These are phyloP conservation scores for Parafenestella ontariensis DNA, from an alignment of 2,329 filamentous ascomycete species.

Conservation along the genomic window DNA sequence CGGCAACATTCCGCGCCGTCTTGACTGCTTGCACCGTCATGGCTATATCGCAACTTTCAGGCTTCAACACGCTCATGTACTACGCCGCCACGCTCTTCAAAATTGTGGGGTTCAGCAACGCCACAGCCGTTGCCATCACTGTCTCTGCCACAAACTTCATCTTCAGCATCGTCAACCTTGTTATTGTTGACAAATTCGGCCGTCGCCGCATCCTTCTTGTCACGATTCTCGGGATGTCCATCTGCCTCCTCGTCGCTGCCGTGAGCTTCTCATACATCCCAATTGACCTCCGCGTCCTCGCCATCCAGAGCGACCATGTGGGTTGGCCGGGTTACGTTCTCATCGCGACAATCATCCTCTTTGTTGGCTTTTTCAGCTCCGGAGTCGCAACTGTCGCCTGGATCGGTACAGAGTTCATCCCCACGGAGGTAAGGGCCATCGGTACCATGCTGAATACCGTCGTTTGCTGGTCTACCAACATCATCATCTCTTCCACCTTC, in stretches of 20 bases:
- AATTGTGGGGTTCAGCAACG: conserved; percentile 77
- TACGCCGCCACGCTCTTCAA: conserved; percentile 55
- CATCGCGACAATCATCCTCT: conserved; percentile 48
- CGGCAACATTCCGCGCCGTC: conserved; percentile 44
- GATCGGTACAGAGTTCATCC: conserved; percentile 48
- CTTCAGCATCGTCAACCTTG: conserved; percentile 77
- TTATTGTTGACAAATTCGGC: conserved; percentile 80
- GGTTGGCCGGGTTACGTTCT: conserved; percentile 46
- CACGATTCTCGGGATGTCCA: conserved; percentile 69
- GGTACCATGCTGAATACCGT: conserved; percentile 48
- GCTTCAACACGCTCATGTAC: conserved; percentile 84
- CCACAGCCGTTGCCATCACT: conserved; percentile 79
- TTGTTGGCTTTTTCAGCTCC: conserved; percentile 45
- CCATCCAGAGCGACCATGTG: conserved; percentile 37
- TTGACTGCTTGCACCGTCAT: conserved; percentile 47
- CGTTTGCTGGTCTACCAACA: conserved; percentile 44
- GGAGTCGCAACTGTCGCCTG: conserved; percentile 46
- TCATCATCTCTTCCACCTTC: conserved; percentile 50
- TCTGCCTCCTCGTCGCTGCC: conserved; percentile 74
- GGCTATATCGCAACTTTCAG: conserved; percentile 46
- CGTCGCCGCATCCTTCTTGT: conserved; percentile 68
- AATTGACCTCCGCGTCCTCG: conserved; percentile 49
- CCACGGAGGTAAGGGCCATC: conserved; percentile 47
- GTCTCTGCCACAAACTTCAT: conserved; percentile 84
- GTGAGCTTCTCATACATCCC: conserved; percentile 72